Conservation (phyloP, 768 basidiomycete species). For the Hygrophorus pudorinus region DNA sequence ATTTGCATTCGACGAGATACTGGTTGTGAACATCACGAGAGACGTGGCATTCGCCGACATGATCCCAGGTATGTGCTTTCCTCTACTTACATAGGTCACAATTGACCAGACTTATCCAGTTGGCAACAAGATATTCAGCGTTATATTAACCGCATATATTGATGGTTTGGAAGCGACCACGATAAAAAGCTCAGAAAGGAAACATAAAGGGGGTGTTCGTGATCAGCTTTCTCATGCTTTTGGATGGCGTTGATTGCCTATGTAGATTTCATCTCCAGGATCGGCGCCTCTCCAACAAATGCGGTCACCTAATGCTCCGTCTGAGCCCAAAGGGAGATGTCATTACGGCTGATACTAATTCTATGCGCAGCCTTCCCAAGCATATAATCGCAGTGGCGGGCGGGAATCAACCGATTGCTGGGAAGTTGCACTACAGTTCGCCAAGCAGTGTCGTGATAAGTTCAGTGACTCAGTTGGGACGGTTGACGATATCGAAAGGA, state of each 20-base stretch:
- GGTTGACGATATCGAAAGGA: slow-evolving; percentile 4
- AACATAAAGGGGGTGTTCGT: not conserved
- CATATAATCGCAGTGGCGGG: not conserved
- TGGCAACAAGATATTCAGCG: slow-evolving; percentile 13
- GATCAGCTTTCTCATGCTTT: not conserved
- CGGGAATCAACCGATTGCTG: slow-evolving; percentile 7
- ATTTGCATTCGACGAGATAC: slow-evolving; percentile 13
- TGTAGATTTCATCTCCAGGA: not conserved
- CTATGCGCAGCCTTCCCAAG: not conserved
- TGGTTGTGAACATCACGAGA: slow-evolving; percentile 12
- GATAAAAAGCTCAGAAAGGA: not conserved
- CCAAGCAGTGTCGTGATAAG: slow-evolving; percentile 3
- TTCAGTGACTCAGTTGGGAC: slow-evolving; percentile 4
- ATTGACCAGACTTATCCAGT: slow-evolving; percentile 10
- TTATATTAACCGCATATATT: slow-evolving; percentile 13
- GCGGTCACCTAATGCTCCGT: not conserved
- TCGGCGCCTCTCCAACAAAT: not conserved
- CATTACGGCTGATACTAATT: not conserved
- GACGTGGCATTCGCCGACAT: slow-evolving; percentile 10
- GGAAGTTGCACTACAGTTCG: slow-evolving; percentile 7
- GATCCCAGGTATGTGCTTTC: slow-evolving; percentile 12
- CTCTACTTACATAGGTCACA: slow-evolving; percentile 6
- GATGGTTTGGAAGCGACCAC: slow-evolving; percentile 10
- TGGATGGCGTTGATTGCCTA: not conserved
- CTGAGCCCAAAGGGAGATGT: not conserved